These are phyloP conservation scores for Hypericum perforatum DNA, from an alignment of 345 rosid species.

Conservation along the genomic window DNA sequence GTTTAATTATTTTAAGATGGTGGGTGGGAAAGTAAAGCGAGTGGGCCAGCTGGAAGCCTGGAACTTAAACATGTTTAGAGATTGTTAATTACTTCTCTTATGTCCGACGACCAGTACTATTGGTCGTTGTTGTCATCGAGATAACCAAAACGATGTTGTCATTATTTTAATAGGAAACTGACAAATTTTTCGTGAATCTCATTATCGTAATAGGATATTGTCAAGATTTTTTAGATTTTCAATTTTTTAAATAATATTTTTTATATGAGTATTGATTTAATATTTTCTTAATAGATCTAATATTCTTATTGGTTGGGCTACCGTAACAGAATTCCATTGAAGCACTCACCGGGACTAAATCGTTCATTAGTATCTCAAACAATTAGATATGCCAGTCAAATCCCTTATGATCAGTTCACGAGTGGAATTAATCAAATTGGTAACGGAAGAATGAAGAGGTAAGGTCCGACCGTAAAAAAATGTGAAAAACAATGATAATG, in stretches of 20 bases:
- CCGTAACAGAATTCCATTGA: slow-evolving; percentile 13
- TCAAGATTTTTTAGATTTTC: too few species aligned
- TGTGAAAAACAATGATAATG: too few species aligned
- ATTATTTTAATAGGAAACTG: slow-evolving; percentile 7
- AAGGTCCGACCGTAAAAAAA: too few species aligned
- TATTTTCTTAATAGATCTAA: too few species aligned
- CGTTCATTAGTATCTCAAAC: too few species aligned
- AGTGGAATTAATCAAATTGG: too few species aligned
- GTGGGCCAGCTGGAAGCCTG: slow-evolving; percentile 23
- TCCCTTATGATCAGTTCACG: too few species aligned
- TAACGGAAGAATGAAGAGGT: background rate
- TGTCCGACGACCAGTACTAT: slow-evolving; percentile 20
- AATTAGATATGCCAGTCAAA: too few species aligned
- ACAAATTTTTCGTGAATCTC: background rate
- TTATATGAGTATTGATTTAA: too few species aligned
- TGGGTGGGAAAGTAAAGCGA: slow-evolving; percentile 3
- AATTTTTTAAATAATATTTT: too few species aligned
- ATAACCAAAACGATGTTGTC: slow-evolving; percentile 17
- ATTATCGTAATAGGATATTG: too few species aligned
- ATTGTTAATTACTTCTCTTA: slow-evolving; percentile 17
- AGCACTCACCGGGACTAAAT: slow-evolving; percentile 1
- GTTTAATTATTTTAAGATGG: slow-evolving; percentile 7
- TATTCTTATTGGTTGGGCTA: background rate
- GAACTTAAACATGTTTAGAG: slow-evolving; percentile 18
- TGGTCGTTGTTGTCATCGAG: slow-evolving; percentile 25